Base-by-base conservation (phyloP, 2,329 filamentous ascomycete species). In the Paecilomyces formosus region DNA sequence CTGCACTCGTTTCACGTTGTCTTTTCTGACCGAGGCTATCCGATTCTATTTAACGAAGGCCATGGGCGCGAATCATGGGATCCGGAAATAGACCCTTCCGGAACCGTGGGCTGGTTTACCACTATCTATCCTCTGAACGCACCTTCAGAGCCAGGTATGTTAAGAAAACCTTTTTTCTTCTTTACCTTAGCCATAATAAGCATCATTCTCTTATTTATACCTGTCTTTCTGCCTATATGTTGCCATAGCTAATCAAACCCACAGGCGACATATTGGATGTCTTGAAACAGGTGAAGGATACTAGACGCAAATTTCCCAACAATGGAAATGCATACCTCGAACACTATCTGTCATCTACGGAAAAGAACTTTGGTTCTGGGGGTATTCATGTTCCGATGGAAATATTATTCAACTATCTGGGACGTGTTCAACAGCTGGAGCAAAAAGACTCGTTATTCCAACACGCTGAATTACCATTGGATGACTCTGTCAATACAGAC, bases 51-150 rank as follows among this genome's bases (percentile, higher is more conserved):
- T 62, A 81, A 79, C 52, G 79, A 82, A 66, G 77, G 78, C 1
- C 78, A 81, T 58, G 79, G 79, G 6, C 74, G 79, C 24, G 78
- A 81, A 62, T 62, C 76, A 0, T 80, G 77, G 70, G 71, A 77
- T 58, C 54, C 71, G 2, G 71, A 66, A 21, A 72, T 81, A 54
- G 79, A 81, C 56, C 70, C 80, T 3, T 77, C 78, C 0, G 66
- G 74, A 26, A 81, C 79, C 0, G 71, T 81, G 12, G 79, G 79
- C 3, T 81, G 79, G 79, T 81, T 81, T 56, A 81, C 79, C 0
- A 78, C 78, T 33, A 70, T 81, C 56, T 75, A 73, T 26, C 78
- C 78, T 15, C 63, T 80, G 3, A 70, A 72, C 55, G 65, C 77
- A 2, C 60, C 67, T 3, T 62, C 66, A 0, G 57, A 57, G 7